Base-by-base conservation (phyloP, 106 monocot genomes). In the Ottelia alismoides region DNA sequence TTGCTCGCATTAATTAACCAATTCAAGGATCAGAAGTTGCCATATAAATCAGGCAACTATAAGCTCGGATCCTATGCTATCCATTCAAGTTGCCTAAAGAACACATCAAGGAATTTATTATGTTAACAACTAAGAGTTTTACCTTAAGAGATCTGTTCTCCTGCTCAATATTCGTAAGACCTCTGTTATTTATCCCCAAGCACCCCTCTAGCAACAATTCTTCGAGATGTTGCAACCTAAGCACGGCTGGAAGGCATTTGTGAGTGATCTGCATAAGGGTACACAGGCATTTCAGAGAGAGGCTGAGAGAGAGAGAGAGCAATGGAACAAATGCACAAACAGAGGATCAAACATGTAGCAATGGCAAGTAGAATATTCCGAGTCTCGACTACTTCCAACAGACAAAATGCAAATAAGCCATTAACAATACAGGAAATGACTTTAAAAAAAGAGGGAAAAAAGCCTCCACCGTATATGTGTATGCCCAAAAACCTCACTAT, bases 91-190 rank as follows among this genome's bases (percentile, higher is more conserved):
- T 3, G 35, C 9, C 9, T 3, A 35, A 49, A 14, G 3, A 19
- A 3, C 5, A 49, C 5, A 49, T 3, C 9, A 49, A 49, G 19
- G 20, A 49, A 55, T 28, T 55, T 18, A 27, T 55, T 30, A 2
- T 9, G 12, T n/a, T 55, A 22, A 2, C 2, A 53, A 20, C 35
- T 7, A 53, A 52, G 43, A 35, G 4, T 0, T 18, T 47, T 70
- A 84, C 90, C 90, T 77, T 35, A 30, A 91, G 64, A 9, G 77
- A 81, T 60, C 72, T 84, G 72, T 70, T 84, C 16, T 69, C 64
- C 53, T 78, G 65, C 20, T 61, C 57, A 53, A 81, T 45, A 53
- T 30, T 27, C 19, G 30, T 25, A 30, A 84, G 74, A 44, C 74
- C 68, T 3, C 57, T 65, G 45, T 81, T 78, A 52, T 75, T 66